Base-by-base conservation (phyloP, 208 protist species). In the Trypanosoma vivax region DNA sequence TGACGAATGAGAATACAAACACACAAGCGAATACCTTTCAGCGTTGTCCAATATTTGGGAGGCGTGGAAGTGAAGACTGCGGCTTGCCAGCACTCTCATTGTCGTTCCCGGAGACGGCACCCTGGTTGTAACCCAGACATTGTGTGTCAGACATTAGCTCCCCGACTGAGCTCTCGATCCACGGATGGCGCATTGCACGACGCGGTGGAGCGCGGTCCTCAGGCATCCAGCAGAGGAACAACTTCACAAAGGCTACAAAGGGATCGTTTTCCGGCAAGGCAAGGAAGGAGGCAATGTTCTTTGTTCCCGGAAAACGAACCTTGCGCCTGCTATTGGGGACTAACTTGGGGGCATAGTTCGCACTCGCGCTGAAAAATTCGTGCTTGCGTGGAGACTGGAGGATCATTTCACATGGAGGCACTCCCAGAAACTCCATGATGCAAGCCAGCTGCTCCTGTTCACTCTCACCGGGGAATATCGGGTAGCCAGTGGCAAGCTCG, bases 401-500 rank as follows among this genome's bases (percentile, higher is more conserved):
- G 6, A 90, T 47, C 31, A 89, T 50, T 4, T 73, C 58, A 14
- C 39, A 27, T 7, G 81, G 81, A 9, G 85, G 97, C 11, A 92
- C 81, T 34, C 81, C 89, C 7, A 93, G 33, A 39, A 81, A 83
- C 57, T 93, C 72, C 76, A 88, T 85, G n/a, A 96, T 90, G 51
- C 75, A 90, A 10, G 63, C 62, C 14, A 93, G 57, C 45, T 96
- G 86, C 13, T 94, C 89, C 23, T 73, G 72, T 21, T 96, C 84
- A 45, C 81, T 76, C 16, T 96, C 79, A 50, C 87, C 90, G 2
- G 91, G 73, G 50, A 96, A 96, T 27, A 97, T 65, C 14, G 94
- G 88, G 39, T 83, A 68, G 21, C 91, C 94, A n/a, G 90, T 95
- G 47, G 74, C 84, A 16, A 97, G 87, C 60, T 97, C 94, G 34